Evolutionary conservation across 768 basidiomycete genomes (phyloP).

Genomic region (Rhodotorula kratochvilovae): DNA sequence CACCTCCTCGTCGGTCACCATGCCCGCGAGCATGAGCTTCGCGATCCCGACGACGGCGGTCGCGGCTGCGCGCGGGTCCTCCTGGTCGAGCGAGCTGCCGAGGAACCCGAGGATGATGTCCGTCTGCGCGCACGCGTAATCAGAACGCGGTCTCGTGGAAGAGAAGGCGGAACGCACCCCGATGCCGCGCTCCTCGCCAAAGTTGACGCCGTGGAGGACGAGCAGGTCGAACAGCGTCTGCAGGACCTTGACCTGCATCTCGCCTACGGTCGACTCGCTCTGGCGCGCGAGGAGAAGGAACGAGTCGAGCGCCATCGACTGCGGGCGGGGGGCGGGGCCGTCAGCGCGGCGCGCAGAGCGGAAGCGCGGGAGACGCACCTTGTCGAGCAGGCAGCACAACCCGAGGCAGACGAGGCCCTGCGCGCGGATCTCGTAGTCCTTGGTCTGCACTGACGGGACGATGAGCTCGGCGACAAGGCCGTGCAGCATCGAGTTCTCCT

Average conservation of each 20-base stretch:
- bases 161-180: constrained; percentile 25
- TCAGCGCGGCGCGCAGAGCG: neutral
- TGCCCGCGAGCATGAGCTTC: constrained; percentile 76
- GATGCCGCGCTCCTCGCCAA: constrained; percentile 49
- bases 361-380: constrained; percentile 50
- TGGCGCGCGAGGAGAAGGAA: constrained; percentile 79
- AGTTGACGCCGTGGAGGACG: constrained; percentile 70
- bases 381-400: constrained; percentile 78
- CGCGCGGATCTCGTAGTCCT: constrained; percentile 74
- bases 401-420: constrained; percentile 75
- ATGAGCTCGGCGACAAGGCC: constrained; percentile 74
- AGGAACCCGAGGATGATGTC: constrained; percentile 66
- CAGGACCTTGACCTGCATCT: constrained; percentile 58
- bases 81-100: constrained; percentile 58
- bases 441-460: constrained; percentile 81
- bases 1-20: constrained; percentile 68
- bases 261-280: constrained; percentile 59
- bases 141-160: neutral
- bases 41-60: constrained; percentile 70
- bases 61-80: constrained; percentile 62
- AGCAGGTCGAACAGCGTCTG: constrained; percentile 78
- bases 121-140: constrained; percentile 1
- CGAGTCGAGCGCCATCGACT: constrained; percentile 55
- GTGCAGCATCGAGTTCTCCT: constrained; percentile 66
- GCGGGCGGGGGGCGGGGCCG: constrained; percentile 41